These are phyloP conservation scores for Candida dajiaensis DNA, from an alignment of 805 yeast genomes.

Conservation along the genomic window DNA sequence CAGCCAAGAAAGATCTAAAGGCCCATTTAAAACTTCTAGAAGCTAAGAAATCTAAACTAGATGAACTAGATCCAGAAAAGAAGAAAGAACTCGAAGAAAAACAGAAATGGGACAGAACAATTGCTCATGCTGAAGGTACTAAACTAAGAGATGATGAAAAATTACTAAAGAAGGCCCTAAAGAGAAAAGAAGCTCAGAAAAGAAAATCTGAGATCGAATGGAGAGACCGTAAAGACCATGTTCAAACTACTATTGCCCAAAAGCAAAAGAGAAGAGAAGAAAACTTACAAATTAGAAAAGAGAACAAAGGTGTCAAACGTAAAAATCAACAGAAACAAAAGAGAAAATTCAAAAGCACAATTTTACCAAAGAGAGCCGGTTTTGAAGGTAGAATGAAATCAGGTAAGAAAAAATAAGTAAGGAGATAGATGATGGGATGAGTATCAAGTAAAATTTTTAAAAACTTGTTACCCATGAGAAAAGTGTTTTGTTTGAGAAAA, in stretches of 20 bases:
- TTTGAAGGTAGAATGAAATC: constrained; percentile 60
- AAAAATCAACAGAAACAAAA: constrained; percentile 66
- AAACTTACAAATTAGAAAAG: constrained; percentile 78
- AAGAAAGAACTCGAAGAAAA: constrained; percentile 55
- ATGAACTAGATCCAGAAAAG: constrained; percentile 56
- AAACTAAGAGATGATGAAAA: constrained; percentile 88
- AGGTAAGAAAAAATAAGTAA: constrained; percentile 9
- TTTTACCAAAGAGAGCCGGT: constrained; percentile 70
- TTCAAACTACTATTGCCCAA: constrained; percentile 65
- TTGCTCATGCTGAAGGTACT: constrained; percentile 82
- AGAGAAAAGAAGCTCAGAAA: constrained; percentile 76
- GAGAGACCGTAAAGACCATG: constrained; percentile 82
- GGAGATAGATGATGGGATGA: neutral
- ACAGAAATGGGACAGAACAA: constrained; percentile 77
- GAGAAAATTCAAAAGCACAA: constrained; percentile 54
- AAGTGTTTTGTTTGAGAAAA: neutral
- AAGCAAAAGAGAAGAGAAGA: constrained; percentile 88
- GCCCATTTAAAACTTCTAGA: constrained; percentile 78
- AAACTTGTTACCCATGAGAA: neutral
- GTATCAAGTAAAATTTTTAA: neutral
- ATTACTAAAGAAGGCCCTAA: constrained; percentile 77
- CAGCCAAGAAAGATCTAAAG: constrained; percentile 75
- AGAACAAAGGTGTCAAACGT: constrained; percentile 75
- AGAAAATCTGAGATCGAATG: constrained; percentile 86
- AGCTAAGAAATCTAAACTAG: constrained; percentile 60